A percentile compares a stretch with the other conserved stretches of the same genome.
Evolutionary conservation across 306 rosid species (phyloP).

Genomic region (Biancaea sappan): DNA sequence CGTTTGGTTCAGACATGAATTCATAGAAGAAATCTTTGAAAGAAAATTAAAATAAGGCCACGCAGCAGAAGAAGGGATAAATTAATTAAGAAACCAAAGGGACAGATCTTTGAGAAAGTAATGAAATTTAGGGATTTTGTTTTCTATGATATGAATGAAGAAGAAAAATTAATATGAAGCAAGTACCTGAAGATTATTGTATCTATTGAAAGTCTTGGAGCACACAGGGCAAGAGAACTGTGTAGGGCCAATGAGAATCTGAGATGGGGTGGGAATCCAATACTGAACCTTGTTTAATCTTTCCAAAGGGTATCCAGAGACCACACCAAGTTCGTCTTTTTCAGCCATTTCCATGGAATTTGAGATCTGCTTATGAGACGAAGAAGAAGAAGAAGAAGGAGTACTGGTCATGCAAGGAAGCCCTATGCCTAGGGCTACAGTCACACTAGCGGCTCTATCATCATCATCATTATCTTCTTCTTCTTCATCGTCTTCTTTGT

Average conservation of each 20-base stretch:
- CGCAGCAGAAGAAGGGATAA: background rate
- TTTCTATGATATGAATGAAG: background rate
- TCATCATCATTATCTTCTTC: conserved; percentile 13
- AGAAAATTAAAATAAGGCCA: background rate
- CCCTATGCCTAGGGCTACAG: conserved; percentile 60
- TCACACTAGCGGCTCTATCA: conserved; percentile 12
- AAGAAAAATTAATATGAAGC: background rate
- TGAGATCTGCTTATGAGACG: conserved; percentile 31
- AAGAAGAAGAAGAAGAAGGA: background rate
- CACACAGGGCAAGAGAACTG: conserved; percentile 66
- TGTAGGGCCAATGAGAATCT: conserved; percentile 69
- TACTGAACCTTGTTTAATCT: conserved; percentile 49
- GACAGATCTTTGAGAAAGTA: background rate
- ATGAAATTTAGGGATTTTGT: background rate
- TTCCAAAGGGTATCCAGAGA: conserved; percentile 40
- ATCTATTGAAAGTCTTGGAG: conserved; percentile 60
- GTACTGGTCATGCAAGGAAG: conserved; percentile 46
- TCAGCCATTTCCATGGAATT: background rate
- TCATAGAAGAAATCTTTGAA: background rate
- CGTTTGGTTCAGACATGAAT: conserved; percentile 1
- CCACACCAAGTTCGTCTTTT: conserved; percentile 22
- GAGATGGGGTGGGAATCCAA: conserved; percentile 77
- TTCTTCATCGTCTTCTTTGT: background rate
- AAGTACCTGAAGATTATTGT: conserved; percentile 66
- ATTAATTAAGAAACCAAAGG: background rate